phyloP scores from a whole-genome alignment of 441 rosid genomes.

The Adansonia madagascariensis region DNA sequence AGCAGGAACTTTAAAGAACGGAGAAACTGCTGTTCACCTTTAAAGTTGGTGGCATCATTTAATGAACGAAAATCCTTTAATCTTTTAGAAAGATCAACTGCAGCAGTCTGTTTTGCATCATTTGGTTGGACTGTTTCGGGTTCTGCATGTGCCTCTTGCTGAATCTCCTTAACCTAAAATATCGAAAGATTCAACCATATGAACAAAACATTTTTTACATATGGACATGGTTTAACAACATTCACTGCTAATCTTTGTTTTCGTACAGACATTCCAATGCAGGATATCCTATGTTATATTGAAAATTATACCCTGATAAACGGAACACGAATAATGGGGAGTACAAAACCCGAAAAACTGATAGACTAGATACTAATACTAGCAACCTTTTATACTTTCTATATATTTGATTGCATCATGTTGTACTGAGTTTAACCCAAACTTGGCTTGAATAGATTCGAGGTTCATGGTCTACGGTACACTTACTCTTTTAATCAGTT shows the following conservation, averaged over 20 bases:
- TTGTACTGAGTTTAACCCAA: background rate
- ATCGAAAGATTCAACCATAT: conserved; percentile 9
- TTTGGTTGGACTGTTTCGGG: conserved; percentile 51
- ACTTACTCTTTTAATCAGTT: conserved; percentile 74
- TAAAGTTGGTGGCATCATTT: conserved; percentile 66
- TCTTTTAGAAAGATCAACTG: conserved; percentile 81
- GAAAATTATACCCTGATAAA: background rate
- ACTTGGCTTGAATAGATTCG: background rate
- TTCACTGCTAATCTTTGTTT: background rate
- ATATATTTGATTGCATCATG: background rate
- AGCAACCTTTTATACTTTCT: background rate
- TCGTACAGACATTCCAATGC: background rate
- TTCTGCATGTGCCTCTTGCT: conserved; percentile 64
- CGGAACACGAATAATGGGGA: background rate
- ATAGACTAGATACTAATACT: background rate
- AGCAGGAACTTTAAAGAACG: background rate
- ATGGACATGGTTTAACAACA: background rate
- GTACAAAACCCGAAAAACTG: background rate
- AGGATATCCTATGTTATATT: background rate
- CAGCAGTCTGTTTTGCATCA: conserved; percentile 67
- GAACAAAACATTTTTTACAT: background rate
- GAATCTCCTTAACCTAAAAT: conserved; percentile 77
- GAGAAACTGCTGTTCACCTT: conserved; percentile 51
- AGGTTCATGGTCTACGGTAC: conserved; percentile 1
- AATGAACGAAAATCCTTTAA: conserved; percentile 60